Evolutionary conservation across 352 stramenopile genomes (phyloP), one percentile per base, ranked within the genome.

Genomic region (Pythium chondricola): DNA sequence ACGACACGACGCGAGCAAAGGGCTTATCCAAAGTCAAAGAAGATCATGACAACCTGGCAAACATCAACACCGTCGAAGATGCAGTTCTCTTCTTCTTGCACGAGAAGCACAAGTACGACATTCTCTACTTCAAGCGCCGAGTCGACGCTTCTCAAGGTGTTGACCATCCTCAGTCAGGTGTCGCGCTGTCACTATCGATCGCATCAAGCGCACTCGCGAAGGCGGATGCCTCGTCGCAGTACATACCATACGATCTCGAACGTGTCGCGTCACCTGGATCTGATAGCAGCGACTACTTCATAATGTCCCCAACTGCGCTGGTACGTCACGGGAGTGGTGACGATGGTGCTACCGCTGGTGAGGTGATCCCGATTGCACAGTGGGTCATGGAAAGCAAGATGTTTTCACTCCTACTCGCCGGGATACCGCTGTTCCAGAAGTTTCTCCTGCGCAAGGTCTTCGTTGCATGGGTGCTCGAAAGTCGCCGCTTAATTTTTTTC

Each of bases 371-470:
- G 5, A 63, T 85, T 16, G 62, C 72, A 6, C 73, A 87, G 32
- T 89, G 78, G 78, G 56, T 89, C 4, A 70, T 83, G 58, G 74
- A 89, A 36, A 84, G 74, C 51, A 79, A 79, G 38, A 81, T 85
- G 69, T 86, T 89, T 48, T 71, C 77, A 2, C 61, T 86, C 4
- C 43, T 87, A 18, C 58, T 87, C n/a, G 65, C 74, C 29, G 73
- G 75, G 2, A 83, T 86, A 32, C 78, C 78, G 18, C 57, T 89
- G 2, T 87, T 87, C 48, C 78, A 89, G 37, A 85, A 87, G 26
- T 84, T 89, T 27, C 39, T 86, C 16, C 39, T 76, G 6, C 69
- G 71, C 8, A 80, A 80, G 41, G 59, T 80, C 4, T 87, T 87
- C 38, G 43, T 74, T 0, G 54, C 68, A 13, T 89, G 78, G 78